These are phyloP conservation scores for Neurospora sp. DNA, from an alignment of 495 filamentous ascomycete genomes.

Conservation along the genomic window DNA sequence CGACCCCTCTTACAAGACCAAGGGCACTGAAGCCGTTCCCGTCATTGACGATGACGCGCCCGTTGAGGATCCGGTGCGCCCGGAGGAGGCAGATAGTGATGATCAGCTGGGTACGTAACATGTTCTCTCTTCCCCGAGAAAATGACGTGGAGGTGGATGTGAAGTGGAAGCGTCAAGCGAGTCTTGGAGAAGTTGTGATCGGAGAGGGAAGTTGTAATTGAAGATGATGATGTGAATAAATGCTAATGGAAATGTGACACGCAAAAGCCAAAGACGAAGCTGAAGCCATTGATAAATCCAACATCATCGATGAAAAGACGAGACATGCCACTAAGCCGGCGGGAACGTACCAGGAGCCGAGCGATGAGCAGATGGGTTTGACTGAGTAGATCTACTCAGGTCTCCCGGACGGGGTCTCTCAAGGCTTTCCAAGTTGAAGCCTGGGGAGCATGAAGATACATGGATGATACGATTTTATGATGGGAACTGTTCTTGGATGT, in stretches of 20 bases:
- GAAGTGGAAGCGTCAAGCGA: too few species aligned
- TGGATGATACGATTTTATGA: too few species aligned
- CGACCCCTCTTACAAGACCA: conserved; percentile 22
- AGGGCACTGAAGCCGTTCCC: conserved; percentile 34
- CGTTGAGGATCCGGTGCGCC: conserved; percentile 38
- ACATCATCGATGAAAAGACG: conserved; percentile 40
- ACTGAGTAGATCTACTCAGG: conserved; percentile 1
- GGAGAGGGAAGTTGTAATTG: too few species aligned
- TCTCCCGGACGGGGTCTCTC: too few species aligned
- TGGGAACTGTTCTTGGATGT: too few species aligned
- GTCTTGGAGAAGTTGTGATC: too few species aligned
- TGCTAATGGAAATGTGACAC: too few species aligned
- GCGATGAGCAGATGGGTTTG: conserved; percentile 35
- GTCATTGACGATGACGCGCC: conserved; percentile 41
- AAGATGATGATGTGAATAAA: too few species aligned
- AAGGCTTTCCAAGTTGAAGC: too few species aligned
- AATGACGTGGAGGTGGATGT: too few species aligned
- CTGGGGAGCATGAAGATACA: too few species aligned
- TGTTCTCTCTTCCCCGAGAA: too few species aligned
- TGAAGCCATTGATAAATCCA: conserved; percentile 42
- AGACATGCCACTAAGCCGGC: conserved; percentile 33
- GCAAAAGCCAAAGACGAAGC: conserved; percentile 34
- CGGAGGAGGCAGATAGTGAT: conserved; percentile 37
- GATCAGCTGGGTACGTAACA: conserved; percentile 32
- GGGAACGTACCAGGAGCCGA: conserved; percentile 41